These are phyloP conservation scores for Amorphotheca resinae DNA, from an alignment of 495 filamentous ascomycete genomes.

Conservation along the genomic window DNA sequence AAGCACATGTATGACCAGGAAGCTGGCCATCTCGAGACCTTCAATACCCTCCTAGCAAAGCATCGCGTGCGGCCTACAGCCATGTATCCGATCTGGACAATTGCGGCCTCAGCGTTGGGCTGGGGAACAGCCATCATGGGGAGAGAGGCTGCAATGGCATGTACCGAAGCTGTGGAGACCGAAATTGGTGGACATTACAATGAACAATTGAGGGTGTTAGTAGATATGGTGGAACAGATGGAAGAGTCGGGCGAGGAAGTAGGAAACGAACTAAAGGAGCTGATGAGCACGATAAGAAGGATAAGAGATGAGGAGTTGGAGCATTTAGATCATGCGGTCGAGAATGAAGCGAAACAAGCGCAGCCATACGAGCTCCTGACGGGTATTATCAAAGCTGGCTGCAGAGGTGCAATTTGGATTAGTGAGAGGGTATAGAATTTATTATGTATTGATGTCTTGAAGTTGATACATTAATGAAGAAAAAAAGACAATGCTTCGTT, in stretches of 20 bases:
- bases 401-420: conserved; percentile 84
- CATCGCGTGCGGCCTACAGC: conserved; percentile 90
- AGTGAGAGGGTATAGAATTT: conserved; percentile 29
- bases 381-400: conserved; percentile 77
- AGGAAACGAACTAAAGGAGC: conserved; percentile 61
- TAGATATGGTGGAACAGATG: conserved; percentile 66
- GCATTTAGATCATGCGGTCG: conserved; percentile 89
- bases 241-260: conserved; percentile 56
- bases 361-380: conserved; percentile 80
- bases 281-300: conserved; percentile 61
- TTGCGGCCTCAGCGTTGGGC: conserved; percentile 69
- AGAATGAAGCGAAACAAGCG: conserved; percentile 80
- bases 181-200: conserved; percentile 97
- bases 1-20: conserved; percentile 98
- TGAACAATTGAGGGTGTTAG: conserved; percentile 65
- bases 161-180: conserved; percentile 95
- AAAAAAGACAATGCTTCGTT: conserved; percentile 12
- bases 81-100: conserved; percentile 87
- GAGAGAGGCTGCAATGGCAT: conserved; percentile 93
- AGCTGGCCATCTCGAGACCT: conserved; percentile 69
- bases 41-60: conserved; percentile 71
- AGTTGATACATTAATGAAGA: conserved; percentile 3
- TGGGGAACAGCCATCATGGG: conserved; percentile 87
- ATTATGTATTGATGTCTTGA: background rate
- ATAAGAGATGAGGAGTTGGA: conserved; percentile 96